Evolutionary conservation across 2,329 filamentous ascomycete species (phyloP).

Genomic region (Calonectria fujianensis): DNA sequence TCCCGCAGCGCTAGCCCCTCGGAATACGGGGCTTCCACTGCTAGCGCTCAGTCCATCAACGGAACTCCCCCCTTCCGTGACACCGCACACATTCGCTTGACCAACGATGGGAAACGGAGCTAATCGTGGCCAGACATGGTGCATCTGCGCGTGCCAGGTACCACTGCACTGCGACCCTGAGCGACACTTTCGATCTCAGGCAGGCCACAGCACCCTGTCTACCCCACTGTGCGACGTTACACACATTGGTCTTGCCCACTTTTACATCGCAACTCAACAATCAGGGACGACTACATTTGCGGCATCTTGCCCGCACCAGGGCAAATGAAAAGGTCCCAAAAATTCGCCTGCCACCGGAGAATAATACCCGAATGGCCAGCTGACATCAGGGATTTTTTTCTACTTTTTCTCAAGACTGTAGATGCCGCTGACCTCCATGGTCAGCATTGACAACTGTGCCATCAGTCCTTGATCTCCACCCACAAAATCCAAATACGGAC

Average conservation of each 20-base stretch:
- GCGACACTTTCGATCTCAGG: background rate
- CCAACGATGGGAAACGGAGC: constrained; percentile 40
- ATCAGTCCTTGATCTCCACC: background rate
- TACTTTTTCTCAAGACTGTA: background rate
- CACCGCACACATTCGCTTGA: constrained; percentile 39
- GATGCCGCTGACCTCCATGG: background rate
- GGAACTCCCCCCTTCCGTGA: constrained; percentile 50
- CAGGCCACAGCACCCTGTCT: background rate
- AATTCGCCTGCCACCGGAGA: background rate
- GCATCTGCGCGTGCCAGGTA: constrained; percentile 1
- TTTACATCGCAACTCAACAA: constrained; percentile 3
- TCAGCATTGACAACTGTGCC: constrained; percentile 6
- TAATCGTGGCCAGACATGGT: constrained; percentile 39
- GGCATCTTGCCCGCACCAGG: constrained; percentile 10
- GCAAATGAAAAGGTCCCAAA: background rate
- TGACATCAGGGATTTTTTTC: background rate
- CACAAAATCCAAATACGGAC: background rate
- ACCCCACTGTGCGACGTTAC: constrained; percentile 2
- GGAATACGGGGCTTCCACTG: constrained; percentile 52
- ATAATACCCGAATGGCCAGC: background rate
- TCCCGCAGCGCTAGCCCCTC: constrained; percentile 45
- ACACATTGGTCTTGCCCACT: constrained; percentile 2
- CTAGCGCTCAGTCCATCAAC: constrained; percentile 51
- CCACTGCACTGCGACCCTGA: background rate
- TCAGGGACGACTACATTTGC: constrained; percentile 24